Percentiles rank a stretch among this genome's conserved stretches.
phyloP scores from a whole-genome alignment of 2,329 filamentous ascomycete genomes.

The Penicillium sp. region DNA sequence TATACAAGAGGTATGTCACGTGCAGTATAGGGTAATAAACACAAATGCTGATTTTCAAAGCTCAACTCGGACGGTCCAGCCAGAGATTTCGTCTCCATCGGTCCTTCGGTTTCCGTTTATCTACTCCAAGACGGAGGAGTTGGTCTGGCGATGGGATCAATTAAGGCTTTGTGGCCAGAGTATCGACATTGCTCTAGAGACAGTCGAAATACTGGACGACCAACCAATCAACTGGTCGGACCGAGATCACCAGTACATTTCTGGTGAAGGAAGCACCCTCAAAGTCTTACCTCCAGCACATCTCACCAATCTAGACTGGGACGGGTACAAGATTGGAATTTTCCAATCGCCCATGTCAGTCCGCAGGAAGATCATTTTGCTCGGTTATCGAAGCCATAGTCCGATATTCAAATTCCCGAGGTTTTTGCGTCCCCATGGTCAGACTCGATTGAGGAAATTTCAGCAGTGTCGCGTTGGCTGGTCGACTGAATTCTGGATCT shows the following conservation, averaged over 20 bases:
- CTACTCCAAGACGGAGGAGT: neutral
- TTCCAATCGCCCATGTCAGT: neutral
- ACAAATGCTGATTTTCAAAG: conserved; percentile 1
- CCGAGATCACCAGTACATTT: neutral
- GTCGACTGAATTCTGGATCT: neutral
- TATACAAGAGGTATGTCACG: neutral
- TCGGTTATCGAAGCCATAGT: neutral
- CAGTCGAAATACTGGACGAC: neutral
- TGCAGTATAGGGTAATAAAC: neutral
- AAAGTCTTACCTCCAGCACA: neutral
- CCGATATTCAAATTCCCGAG: neutral
- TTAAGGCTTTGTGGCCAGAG: too few species aligned
- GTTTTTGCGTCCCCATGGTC: neutral
- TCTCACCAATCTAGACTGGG: neutral
- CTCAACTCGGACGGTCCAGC: neutral
- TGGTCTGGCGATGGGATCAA: neutral
- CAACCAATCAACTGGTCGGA: neutral
- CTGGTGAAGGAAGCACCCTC: neutral
- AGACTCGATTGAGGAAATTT: neutral
- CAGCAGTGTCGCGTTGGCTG: neutral
- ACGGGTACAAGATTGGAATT: neutral
- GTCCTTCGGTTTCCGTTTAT: neutral
- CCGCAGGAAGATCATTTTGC: neutral
- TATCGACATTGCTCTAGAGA: neutral
- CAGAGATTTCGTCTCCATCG: neutral